Conservation (phyloP, 257 asterid genomes). For the Ballota nigra region DNA sequence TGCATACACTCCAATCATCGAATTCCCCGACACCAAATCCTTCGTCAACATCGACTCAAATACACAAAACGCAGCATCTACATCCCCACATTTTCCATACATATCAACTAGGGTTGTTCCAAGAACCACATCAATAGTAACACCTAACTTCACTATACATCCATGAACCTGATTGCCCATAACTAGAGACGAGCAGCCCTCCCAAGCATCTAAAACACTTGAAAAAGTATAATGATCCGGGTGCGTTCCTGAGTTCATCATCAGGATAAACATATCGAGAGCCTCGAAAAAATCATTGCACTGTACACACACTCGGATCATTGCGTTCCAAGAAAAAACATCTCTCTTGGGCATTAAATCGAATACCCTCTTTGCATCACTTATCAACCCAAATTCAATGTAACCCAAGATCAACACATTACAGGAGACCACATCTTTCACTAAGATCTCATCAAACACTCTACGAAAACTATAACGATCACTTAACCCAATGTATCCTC, state of each 20-base stretch:
- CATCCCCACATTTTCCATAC: too few relatives aligned
- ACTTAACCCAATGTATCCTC: constrained; percentile 58
- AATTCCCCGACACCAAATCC: too few relatives aligned
- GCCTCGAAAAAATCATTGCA: constrained; percentile 45
- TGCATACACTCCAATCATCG: too few relatives aligned
- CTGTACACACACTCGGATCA: constrained; percentile 53
- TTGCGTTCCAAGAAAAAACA: constrained; percentile 64
- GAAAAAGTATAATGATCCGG: constrained; percentile 75
- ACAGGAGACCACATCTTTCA: constrained; percentile 58
- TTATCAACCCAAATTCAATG: too few relatives aligned
- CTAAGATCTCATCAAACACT: constrained; percentile 64
- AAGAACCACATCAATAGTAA: too few relatives aligned
- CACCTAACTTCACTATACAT: constrained; percentile 49
- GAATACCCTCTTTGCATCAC: constrained; percentile 50
- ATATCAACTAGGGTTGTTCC: too few relatives aligned
- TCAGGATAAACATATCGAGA: too few relatives aligned
- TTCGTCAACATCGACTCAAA: too few relatives aligned
- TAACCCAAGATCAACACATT: constrained; percentile 68
- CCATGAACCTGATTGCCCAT: too few relatives aligned
- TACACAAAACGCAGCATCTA: constrained; percentile 43
- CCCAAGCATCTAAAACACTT: constrained; percentile 61
- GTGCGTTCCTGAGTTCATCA: too few relatives aligned
- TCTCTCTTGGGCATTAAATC: constrained; percentile 53
- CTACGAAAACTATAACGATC: constrained; percentile 30
- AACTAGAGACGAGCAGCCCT: constrained; percentile 61